These are phyloP conservation scores for Reticulascus tulasneorum DNA, from an alignment of 2,329 filamentous ascomycete species.

Conservation along the genomic window DNA sequence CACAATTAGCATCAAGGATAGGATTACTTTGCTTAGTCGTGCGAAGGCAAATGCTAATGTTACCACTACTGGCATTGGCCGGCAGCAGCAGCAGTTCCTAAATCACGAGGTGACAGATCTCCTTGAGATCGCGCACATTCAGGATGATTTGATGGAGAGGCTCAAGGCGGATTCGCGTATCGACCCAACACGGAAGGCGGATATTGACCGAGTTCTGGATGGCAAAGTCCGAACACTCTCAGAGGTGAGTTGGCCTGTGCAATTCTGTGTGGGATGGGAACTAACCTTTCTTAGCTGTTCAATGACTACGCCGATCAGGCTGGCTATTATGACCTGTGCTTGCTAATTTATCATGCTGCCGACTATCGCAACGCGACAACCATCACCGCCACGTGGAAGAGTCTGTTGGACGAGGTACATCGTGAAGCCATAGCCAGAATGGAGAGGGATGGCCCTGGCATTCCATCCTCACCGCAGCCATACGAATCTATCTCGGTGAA, in stretches of 20 bases:
- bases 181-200: conserved; percentile 54
- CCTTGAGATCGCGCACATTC: conserved; percentile 90
- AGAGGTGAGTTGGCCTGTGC: conserved; percentile 53
- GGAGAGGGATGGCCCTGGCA: conserved; percentile 35
- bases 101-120: conserved; percentile 81
- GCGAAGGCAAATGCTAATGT: conserved; percentile 92
- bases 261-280: neutral
- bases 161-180: conserved; percentile 71
- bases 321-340: conserved; percentile 87
- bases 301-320: conserved; percentile 88
- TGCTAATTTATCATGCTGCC: conserved; percentile 87
- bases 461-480: conserved; percentile 45
- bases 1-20: conserved; percentile 70
- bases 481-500: conserved; percentile 67
- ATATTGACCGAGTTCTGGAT: conserved; percentile 67
- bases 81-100: conserved; percentile 79
- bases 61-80: conserved; percentile 68
- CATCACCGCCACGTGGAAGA: conserved; percentile 80
- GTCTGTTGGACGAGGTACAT: conserved; percentile 71
- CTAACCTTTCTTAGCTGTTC: conserved; percentile 62
- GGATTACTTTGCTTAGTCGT: conserved; percentile 84
- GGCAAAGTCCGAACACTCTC: conserved; percentile 74
- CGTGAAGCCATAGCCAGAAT: conserved; percentile 44
- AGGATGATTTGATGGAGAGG: conserved; percentile 82
- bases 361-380: conserved; percentile 86